Evolutionary conservation across 2,329 filamentous ascomycete genomes (phyloP).

Genomic region (Beauveria asiatica): DNA sequence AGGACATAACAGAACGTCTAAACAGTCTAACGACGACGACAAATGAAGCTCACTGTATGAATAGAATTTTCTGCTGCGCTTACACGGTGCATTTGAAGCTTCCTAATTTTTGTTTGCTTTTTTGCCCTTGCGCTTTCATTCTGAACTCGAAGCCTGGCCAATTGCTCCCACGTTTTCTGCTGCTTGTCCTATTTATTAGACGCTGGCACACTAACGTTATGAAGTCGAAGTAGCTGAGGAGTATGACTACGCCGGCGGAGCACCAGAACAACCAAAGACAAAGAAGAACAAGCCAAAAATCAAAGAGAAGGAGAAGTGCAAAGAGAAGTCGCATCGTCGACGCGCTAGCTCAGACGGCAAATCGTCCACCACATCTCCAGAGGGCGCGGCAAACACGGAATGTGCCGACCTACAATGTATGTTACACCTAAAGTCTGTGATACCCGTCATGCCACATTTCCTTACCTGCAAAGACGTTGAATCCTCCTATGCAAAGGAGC

Average conservation of each 20-base stretch:
- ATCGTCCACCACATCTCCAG: neutral
- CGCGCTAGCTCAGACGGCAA: conserved; percentile 3
- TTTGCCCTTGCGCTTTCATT: neutral
- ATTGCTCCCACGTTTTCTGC: neutral
- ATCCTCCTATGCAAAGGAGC: neutral
- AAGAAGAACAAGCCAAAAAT: conserved; percentile 7
- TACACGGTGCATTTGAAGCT: neutral
- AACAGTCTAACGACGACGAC: conserved; percentile 14
- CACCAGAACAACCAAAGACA: conserved; percentile 9
- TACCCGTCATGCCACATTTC: neutral
- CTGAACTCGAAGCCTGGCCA: neutral
- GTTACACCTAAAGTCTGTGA: neutral
- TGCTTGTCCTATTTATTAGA: neutral
- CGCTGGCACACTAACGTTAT: neutral
- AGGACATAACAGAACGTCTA: conserved; percentile 18
- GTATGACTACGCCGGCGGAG: conserved; percentile 15
- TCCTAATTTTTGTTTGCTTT: neutral
- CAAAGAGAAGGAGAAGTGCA: conserved; percentile 2
- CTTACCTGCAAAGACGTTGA: neutral
- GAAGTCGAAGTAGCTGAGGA: conserved; percentile 12
- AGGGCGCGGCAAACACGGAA: neutral
- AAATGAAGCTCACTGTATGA: conserved; percentile 18
- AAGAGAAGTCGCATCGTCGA: conserved; percentile 4
- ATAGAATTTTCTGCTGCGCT: neutral
- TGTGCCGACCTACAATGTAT: neutral